Conservation (phyloP, 768 basidiomycete genomes). For the Termitomyces sp. region DNA sequence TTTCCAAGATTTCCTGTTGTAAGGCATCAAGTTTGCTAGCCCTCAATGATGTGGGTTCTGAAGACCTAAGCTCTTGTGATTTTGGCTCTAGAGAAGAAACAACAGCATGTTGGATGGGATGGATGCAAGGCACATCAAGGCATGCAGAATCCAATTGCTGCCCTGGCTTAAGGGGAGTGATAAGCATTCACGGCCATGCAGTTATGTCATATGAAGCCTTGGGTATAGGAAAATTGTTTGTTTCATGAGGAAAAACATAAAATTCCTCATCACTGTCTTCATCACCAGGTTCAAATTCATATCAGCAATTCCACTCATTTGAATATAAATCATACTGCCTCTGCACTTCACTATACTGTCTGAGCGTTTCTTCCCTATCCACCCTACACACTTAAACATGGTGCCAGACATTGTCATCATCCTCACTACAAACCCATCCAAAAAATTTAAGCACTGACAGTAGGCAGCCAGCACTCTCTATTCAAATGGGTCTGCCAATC, state of each 20-base stretch:
- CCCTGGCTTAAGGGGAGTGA: background rate
- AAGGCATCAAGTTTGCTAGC: background rate
- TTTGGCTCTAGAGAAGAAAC: background rate
- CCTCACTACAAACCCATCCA: background rate
- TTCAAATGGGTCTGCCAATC: background rate
- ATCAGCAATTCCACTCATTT: conserved; percentile 18
- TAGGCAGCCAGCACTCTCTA: background rate
- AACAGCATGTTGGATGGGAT: background rate
- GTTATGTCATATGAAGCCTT: background rate
- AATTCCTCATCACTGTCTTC: conserved; percentile 1
- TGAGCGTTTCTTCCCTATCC: background rate
- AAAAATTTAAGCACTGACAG: conserved; percentile 6
- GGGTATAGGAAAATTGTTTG: too few species aligned
- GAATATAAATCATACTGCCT: conserved; percentile 10
- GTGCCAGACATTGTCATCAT: background rate
- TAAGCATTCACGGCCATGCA: background rate
- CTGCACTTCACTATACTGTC: background rate
- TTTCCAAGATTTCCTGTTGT: background rate
- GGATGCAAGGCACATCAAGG: background rate
- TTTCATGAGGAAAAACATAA: too few species aligned
- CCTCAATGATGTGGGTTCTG: background rate
- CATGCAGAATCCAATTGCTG: background rate
- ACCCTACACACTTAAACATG: background rate
- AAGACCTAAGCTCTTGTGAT: background rate
- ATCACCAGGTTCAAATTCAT: conserved; percentile 3